Percentiles rank a stretch among this genome's conserved stretches.
Evolutionary conservation across 352 stramenopile genomes (phyloP).

Genomic region (Pythium phragmiticola): DNA sequence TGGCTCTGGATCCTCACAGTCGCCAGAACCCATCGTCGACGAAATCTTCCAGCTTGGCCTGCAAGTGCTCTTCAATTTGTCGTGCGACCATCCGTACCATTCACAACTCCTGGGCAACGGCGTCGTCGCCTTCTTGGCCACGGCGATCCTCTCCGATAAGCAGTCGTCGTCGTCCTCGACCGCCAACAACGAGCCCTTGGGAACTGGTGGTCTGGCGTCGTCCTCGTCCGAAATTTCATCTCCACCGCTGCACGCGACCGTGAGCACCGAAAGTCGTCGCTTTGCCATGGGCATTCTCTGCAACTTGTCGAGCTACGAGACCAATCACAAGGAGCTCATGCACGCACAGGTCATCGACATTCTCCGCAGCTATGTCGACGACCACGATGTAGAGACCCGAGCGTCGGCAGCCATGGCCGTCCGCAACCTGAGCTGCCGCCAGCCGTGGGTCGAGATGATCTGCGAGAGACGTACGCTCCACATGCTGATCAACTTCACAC

Average conservation of each 20-base stretch:
- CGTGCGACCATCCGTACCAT: constrained; percentile 67
- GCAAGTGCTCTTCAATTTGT: constrained; percentile 77
- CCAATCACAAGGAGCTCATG: constrained; percentile 84
- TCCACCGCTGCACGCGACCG: constrained; percentile 3
- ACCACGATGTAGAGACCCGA: constrained; percentile 63
- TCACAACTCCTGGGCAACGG: constrained; percentile 68
- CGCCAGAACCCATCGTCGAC: constrained; percentile 35
- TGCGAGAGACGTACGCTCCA: constrained; percentile 69
- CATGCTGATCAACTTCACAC: constrained; percentile 57
- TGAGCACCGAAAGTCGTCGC: constrained; percentile 47
- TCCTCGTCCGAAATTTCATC: constrained; percentile 4
- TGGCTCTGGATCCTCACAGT: not conserved
- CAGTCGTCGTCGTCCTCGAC: not conserved
- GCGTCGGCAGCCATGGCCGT: constrained; percentile 72
- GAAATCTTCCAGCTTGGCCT: constrained; percentile 72
- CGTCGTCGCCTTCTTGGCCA: constrained; percentile 64
- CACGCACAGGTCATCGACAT: constrained; percentile 64
- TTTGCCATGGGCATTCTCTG: constrained; percentile 71
- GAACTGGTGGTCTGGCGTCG: not conserved
- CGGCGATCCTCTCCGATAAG: constrained; percentile 40
- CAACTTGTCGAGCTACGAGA: constrained; percentile 71
- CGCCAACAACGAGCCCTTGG: not conserved
- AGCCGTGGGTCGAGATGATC: constrained; percentile 79
- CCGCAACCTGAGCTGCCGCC: constrained; percentile 66
- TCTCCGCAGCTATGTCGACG: constrained; percentile 72